These are phyloP conservation scores for Cladosporium halotolerans DNA, from an alignment of 2,329 filamentous ascomycete species.

Conservation along the genomic window DNA sequence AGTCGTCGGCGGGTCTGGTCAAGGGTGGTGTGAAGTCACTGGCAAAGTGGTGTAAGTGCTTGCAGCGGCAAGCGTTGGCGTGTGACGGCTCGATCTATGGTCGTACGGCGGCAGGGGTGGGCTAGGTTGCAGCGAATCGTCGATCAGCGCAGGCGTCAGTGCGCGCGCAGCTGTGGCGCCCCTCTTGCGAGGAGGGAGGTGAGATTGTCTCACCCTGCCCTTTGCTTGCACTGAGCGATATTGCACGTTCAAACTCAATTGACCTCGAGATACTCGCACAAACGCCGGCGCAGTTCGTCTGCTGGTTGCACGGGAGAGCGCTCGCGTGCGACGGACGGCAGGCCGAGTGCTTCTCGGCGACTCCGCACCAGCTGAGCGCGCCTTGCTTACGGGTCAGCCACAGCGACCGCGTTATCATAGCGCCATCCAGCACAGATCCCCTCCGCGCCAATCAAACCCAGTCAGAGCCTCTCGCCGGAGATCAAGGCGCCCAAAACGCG, in stretches of 20 bases:
- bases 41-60: slow-evolving; percentile 9
- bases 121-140: neutral
- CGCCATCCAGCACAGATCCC: slow-evolving; percentile 7
- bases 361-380: neutral
- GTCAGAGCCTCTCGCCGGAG: too few relatives aligned
- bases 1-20: neutral
- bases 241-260: neutral
- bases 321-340: neutral
- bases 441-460: slow-evolving; percentile 1
- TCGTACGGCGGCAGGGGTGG: neutral
- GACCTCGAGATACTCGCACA: too few relatives aligned
- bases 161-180: neutral
- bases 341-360: neutral
- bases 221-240: neutral
- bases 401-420: neutral
- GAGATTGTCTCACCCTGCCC: neutral
- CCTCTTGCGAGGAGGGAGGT: neutral
- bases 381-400: neutral
- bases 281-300: neutral
- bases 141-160: neutral
- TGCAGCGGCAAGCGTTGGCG: slow-evolving; percentile 5
- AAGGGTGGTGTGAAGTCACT: slow-evolving; percentile 3
- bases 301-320: neutral
- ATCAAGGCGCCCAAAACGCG: too few relatives aligned
- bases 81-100: neutral